A percentile compares a stretch with the other conserved stretches of the same genome.
Conservation (phyloP, 139 green algal species). For the Penium margaritaceum region DNA sequence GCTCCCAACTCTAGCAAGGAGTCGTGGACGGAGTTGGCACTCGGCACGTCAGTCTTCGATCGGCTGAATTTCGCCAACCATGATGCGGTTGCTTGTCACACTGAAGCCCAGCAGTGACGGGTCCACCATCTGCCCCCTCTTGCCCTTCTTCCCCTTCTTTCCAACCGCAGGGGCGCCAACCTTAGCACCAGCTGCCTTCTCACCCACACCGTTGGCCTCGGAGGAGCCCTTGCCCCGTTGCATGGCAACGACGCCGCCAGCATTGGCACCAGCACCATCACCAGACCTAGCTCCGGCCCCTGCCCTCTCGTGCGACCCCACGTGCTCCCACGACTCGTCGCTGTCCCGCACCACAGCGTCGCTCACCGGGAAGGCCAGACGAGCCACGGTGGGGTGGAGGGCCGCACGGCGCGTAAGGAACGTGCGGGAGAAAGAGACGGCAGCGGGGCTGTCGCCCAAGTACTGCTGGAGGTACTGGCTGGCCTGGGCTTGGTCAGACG, state of each 20-base stretch:
- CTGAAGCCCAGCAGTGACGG: constrained; percentile 38
- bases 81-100: constrained; percentile 38
- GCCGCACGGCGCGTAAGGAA: constrained; percentile 7
- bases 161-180: background rate
- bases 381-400: background rate
- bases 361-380: constrained; percentile 20
- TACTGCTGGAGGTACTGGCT: constrained; percentile 34
- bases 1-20: too few species aligned
- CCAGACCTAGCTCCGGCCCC: background rate
- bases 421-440: constrained; percentile 20
- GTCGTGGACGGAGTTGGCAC: too few species aligned
- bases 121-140: constrained; percentile 34
- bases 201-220: background rate
- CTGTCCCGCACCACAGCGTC: constrained; percentile 22
- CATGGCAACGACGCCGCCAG: too few species aligned
- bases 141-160: constrained; percentile 37
- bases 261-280: background rate
- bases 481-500: constrained; percentile 5
- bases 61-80: constrained; percentile 31
- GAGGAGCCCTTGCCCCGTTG: constrained; percentile 4
- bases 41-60: too few species aligned
- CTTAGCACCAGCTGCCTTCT: constrained; percentile 5
- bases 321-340: too few species aligned
- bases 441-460: constrained; percentile 1
- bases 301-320: background rate